Evolutionary conservation across 768 basidiomycete species (phyloP).

Genomic region (Strobilomyces dryophilus): DNA sequence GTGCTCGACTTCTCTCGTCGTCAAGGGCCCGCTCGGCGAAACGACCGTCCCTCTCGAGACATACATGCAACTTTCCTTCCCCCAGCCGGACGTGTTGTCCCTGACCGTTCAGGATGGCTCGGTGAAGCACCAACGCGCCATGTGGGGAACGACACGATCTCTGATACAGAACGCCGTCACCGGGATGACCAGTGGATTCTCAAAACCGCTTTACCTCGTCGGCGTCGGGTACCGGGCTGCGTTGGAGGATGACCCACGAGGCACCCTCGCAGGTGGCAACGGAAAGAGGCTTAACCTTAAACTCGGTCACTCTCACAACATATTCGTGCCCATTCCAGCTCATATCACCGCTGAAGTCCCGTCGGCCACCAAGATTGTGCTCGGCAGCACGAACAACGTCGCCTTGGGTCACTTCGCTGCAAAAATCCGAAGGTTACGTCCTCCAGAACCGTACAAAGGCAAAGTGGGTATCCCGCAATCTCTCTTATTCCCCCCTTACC

Average conservation of each 20-base stretch:
- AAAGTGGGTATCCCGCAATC: conserved; percentile 59
- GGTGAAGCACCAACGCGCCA: conserved; percentile 73
- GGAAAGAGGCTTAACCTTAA: conserved; percentile 82
- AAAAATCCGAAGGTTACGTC: conserved; percentile 74
- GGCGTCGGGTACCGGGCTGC: conserved; percentile 93
- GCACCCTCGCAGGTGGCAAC: conserved; percentile 49
- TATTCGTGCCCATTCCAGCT: conserved; percentile 76
- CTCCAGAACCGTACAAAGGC: conserved; percentile 96
- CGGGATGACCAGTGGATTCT: conserved; percentile 88
- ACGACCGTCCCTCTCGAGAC: conserved; percentile 45
- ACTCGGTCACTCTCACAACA: conserved; percentile 87
- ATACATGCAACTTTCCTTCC: conserved; percentile 39
- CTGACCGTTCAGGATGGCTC: conserved; percentile 54
- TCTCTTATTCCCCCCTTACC: not conserved
- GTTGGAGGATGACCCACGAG: conserved; percentile 76
- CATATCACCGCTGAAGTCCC: conserved; percentile 81
- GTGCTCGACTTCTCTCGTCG: conserved; percentile 38
- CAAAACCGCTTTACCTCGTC: conserved; percentile 79
- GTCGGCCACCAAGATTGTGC: conserved; percentile 74
- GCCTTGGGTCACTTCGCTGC: conserved; percentile 85
- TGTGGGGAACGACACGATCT: conserved; percentile 95
- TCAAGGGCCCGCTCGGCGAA: conserved; percentile 57
- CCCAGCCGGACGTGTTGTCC: conserved; percentile 31
- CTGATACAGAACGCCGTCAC: conserved; percentile 85
- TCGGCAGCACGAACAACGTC: conserved; percentile 87